A percentile compares a stretch with the other conserved stretches of the same genome.
Conservation (phyloP, 352 stramenopile genomes). For the Aphanomyces stellatus region DNA sequence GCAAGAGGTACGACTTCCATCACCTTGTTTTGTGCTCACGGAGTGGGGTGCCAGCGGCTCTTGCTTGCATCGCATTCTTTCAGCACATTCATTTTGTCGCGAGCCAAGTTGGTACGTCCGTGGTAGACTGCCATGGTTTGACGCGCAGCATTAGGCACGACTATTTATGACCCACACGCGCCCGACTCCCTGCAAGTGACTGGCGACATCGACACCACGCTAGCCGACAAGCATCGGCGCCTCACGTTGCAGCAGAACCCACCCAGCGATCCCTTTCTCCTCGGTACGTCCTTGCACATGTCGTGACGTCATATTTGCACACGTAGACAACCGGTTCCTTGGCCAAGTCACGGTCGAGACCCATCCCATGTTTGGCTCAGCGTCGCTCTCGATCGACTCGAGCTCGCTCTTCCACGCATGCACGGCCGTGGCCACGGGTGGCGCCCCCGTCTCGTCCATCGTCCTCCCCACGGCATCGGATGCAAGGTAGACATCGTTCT, state of each 20-base stretch:
- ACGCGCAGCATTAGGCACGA: not conserved
- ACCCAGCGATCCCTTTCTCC: constrained; percentile 9
- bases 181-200: not conserved
- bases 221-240: constrained; percentile 1
- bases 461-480: constrained; percentile 36
- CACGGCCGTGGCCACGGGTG: constrained; percentile 27
- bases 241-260: not conserved
- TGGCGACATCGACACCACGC: not conserved
- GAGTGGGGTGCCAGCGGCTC: no score
- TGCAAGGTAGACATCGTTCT: constrained; percentile 25
- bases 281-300: not conserved
- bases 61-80: not conserved
- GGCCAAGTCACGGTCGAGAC: constrained; percentile 42
- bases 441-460: constrained; percentile 30
- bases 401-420: constrained; percentile 37
- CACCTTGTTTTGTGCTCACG: no score
- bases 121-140: no score
- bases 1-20: not conserved
- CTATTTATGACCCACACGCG: not conserved
- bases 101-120: no score
- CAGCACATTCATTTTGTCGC: not conserved
- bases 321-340: constrained; percentile 49
- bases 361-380: constrained; percentile 47
- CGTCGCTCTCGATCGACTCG: constrained; percentile 43
- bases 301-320: not conserved